Evolutionary conservation across 1,139 yeast species (phyloP).

Genomic region (Pichia sp.): DNA sequence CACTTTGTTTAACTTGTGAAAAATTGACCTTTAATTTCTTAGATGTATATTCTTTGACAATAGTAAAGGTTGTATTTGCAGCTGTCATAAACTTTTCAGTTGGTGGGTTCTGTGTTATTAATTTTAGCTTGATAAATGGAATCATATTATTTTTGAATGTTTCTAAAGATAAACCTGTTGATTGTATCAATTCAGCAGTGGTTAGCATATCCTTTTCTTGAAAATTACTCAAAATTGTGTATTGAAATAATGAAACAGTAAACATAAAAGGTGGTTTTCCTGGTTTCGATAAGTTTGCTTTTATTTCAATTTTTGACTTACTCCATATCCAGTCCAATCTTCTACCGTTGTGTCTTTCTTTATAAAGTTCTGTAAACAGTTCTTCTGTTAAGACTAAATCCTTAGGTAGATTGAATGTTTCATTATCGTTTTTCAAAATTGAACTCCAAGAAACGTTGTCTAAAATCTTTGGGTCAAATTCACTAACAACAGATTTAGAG

Average conservation of each 20-base stretch:
- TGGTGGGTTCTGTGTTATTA: constrained; percentile 59
- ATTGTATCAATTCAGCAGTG: constrained; percentile 52
- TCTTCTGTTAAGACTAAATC: constrained; percentile 61
- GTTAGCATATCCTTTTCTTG: constrained; percentile 60
- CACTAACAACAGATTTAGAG: constrained; percentile 20
- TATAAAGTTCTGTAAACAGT: constrained; percentile 62
- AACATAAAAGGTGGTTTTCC: constrained; percentile 80
- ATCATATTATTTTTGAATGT: constrained; percentile 67
- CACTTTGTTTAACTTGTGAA: constrained; percentile 64
- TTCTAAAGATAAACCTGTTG: constrained; percentile 62
- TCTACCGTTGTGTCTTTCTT: constrained; percentile 76
- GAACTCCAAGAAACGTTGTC: constrained; percentile 29
- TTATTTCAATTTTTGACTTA: constrained; percentile 85
- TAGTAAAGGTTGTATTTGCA: constrained; percentile 57
- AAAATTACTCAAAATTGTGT: constrained; percentile 76
- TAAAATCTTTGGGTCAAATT: constrained; percentile 28
- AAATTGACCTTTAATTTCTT: constrained; percentile 82
- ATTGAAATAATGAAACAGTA: constrained; percentile 78
- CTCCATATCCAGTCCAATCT: constrained; percentile 95
- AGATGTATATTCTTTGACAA: constrained; percentile 78
- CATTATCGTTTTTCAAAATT: constrained; percentile 25
- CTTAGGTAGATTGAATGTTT: constrained; percentile 50
- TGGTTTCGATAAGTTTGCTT: constrained; percentile 76
- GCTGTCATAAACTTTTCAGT: constrained; percentile 43
- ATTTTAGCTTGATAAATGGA: constrained; percentile 74